Base-by-base conservation (phyloP, 2,329 filamentous ascomycete genomes). In the Fusarium sp. region DNA sequence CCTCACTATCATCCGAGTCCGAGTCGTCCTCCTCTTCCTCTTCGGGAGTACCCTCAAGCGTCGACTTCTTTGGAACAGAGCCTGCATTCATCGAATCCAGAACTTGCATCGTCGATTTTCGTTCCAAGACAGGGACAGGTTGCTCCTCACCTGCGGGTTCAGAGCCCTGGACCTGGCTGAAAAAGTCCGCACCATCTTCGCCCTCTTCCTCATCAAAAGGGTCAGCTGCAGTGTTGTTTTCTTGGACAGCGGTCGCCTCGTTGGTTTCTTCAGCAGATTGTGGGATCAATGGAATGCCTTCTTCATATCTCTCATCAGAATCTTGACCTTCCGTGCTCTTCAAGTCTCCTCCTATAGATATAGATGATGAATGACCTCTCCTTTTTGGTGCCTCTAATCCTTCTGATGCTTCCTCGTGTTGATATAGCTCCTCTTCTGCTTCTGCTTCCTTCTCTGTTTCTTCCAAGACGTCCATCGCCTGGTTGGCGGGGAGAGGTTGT, bases 61-160 rank as follows among this genome's bases (percentile, higher is more conserved):
- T 77, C 13, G 75, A 70, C 13, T 80, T 77, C 12, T 76, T 75
- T 14, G 68, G 73, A 25, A 74, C 67, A 8, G 77, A 60, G 7
- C 78, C 75, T 7, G 79, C 77, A 25, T 84, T 79, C 65, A 88
- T 73, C 3, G 84, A 83, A 27, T 84, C 81, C 61, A 93, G 80
- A 2, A 91, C 90, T 77, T 93, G 88, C 74, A 86, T 84, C 0
- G 91, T 94, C 22, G 90, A 91, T 77, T 93, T 93, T 59, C 91
- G 86, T 70, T 89, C 85, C n/a, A 93, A 72, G 2, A 77, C 45
- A 71, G 65, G 72, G 25, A 67, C 47, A 27, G 51, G 47, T 12
- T 53, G 46, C 32, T 51, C 61, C 20, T 68, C 52, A 30, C 55
- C 40, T 14, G 70, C 70, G 4, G 70, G 59, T n/a, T 75, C 73